A percentile compares a stretch with the other conserved stretches of the same genome.
phyloP scores from a whole-genome alignment of 805 yeast genomes.

The Candida sithepensis region DNA sequence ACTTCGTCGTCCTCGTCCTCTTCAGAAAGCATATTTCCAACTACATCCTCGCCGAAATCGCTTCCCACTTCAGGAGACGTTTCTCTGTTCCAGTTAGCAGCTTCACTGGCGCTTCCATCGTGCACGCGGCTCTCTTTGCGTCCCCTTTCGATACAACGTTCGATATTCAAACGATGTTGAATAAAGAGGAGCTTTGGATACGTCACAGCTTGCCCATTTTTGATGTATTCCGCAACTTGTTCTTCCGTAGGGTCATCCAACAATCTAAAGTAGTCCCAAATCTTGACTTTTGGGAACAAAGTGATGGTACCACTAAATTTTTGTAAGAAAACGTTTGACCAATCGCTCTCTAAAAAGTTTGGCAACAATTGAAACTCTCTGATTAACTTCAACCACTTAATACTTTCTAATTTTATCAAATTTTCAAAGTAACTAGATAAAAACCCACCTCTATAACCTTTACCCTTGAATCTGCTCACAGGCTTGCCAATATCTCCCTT shows the following conservation, averaged over 20 bases:
- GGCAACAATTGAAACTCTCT: constrained; percentile 67
- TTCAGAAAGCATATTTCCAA: not conserved
- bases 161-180: constrained; percentile 60
- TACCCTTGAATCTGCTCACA: constrained; percentile 53
- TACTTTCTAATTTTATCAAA: constrained; percentile 64
- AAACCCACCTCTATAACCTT: constrained; percentile 73
- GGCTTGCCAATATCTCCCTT: constrained; percentile 81
- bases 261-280: constrained; percentile 59
- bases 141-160: constrained; percentile 57
- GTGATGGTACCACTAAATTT: constrained; percentile 73
- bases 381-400: constrained; percentile 71
- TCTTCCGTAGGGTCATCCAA: constrained; percentile 66
- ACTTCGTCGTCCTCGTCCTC: constrained; percentile 2
- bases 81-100: not conserved
- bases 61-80: constrained; percentile 1
- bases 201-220: constrained; percentile 60
- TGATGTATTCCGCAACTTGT: constrained; percentile 50
- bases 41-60: not conserved
- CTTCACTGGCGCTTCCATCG: not conserved
- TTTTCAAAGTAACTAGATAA: constrained; percentile 69
- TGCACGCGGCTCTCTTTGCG: constrained; percentile 21
- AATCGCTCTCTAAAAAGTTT: constrained; percentile 66
- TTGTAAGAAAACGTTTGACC: constrained; percentile 77
- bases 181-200: constrained; percentile 66
- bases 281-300: constrained; percentile 63